Percentiles rank a stretch among this genome's conserved stretches.
Evolutionary conservation across 345 rosid species (phyloP).

Genomic region (Raphanus sativus): DNA sequence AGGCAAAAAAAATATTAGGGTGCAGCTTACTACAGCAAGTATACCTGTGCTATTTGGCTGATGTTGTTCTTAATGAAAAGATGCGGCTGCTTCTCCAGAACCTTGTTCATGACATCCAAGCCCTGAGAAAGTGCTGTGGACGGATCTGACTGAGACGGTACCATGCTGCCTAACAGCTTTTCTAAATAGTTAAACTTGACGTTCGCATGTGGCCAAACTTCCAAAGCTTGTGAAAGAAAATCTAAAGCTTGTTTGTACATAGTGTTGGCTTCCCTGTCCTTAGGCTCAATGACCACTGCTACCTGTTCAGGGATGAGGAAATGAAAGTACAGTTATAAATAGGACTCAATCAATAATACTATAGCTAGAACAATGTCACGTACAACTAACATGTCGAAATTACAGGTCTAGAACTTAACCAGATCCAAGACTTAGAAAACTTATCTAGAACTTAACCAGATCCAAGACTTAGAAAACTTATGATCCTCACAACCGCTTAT

Average conservation of each 20-base stretch:
- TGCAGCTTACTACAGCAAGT: conserved; percentile 22
- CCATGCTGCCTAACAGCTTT: conserved; percentile 78
- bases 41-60: conserved; percentile 89
- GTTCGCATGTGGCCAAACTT: conserved; percentile 97
- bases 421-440: neutral
- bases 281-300: conserved; percentile 92
- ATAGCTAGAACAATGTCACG: neutral
- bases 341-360: neutral
- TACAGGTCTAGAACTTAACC: neutral
- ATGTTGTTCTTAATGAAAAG: conserved; percentile 87
- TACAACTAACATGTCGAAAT: neutral
- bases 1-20: conserved; percentile 17
- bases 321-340: conserved; percentile 19
- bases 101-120: conserved; percentile 97
- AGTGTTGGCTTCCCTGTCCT: conserved; percentile 84
- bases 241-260: conserved; percentile 94
- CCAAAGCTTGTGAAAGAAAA: conserved; percentile 90
- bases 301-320: conserved; percentile 54
- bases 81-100: conserved; percentile 95
- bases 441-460: neutral
- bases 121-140: conserved; percentile 94
- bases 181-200: conserved; percentile 94
- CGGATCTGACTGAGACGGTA: conserved; percentile 94
- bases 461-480: neutral
- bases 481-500: neutral